phyloP scores from a whole-genome alignment of 1,284 basidiomycete species.

The Ustilago hordei region DNA sequence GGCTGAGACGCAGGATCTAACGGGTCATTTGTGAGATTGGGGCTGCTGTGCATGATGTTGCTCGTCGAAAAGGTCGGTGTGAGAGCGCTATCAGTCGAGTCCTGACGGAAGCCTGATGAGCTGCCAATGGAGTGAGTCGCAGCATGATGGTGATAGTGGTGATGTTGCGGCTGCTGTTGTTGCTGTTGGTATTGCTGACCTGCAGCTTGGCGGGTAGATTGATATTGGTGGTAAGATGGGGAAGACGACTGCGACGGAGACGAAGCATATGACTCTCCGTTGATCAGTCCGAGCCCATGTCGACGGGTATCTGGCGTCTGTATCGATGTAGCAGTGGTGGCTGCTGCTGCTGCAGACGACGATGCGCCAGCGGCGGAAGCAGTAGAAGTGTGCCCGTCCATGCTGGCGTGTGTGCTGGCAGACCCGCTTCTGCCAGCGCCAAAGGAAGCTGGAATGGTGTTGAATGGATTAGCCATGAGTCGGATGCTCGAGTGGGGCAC shows the following conservation, averaged over 20 bases:
- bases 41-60: constrained; percentile 28
- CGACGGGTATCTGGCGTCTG: constrained; percentile 28
- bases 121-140: constrained; percentile 32
- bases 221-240: constrained; percentile 27
- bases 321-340: constrained; percentile 1
- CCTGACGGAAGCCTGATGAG: constrained; percentile 26
- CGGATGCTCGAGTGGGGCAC: background rate
- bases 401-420: constrained; percentile 26
- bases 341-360: constrained; percentile 14
- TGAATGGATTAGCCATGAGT: constrained; percentile 10
- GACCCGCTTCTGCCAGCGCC: constrained; percentile 22
- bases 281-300: constrained; percentile 27
- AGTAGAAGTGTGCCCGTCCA: constrained; percentile 18
- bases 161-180: constrained; percentile 4
- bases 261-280: constrained; percentile 25
- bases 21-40: constrained; percentile 17
- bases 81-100: constrained; percentile 34
- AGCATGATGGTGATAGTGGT: constrained; percentile 24
- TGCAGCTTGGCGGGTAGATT: constrained; percentile 19
- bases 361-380: constrained; percentile 12
- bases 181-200: constrained; percentile 16
- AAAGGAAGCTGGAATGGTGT: constrained; percentile 13
- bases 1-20: constrained; percentile 17
- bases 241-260: constrained; percentile 22
- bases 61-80: constrained; percentile 30